A percentile compares a stretch with the other conserved stretches of the same genome.
Conservation (phyloP, 2,329 filamentous ascomycete genomes). For the Tympanopsis confertula region DNA sequence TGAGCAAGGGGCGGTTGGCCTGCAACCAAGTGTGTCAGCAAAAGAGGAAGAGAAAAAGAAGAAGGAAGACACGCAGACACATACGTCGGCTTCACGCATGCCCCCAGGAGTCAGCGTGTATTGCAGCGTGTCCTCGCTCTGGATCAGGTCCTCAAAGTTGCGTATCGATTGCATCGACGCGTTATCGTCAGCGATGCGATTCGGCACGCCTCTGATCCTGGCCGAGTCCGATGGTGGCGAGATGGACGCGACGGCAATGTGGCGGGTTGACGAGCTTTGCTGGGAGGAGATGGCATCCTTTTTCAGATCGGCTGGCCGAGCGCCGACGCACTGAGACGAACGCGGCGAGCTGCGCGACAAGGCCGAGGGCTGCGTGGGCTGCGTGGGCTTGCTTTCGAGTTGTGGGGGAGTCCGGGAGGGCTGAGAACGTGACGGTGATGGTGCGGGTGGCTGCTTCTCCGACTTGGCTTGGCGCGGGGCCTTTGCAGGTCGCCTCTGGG, state of each 20-base stretch:
- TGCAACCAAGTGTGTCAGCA: constrained; percentile 12
- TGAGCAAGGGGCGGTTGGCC: constrained; percentile 26
- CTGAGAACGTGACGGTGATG: constrained; percentile 4
- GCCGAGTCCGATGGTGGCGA: no score
- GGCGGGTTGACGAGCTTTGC: constrained; percentile 22
- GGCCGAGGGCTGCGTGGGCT: constrained; percentile 3
- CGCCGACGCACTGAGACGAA: no score
- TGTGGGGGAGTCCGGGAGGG: constrained; percentile 9
- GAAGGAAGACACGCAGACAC: constrained; percentile 13
- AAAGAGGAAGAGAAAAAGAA: neutral
- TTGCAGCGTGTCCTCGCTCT: constrained; percentile 71
- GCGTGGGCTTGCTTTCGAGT: constrained; percentile 7
- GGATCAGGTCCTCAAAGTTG: constrained; percentile 69
- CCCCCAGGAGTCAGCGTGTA: constrained; percentile 72
- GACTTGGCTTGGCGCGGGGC: constrained; percentile 5
- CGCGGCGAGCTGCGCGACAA: constrained; percentile 8
- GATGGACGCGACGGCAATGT: no score
- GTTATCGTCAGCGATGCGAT: constrained; percentile 48
- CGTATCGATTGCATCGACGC: constrained; percentile 34
- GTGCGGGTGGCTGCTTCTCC: neutral
- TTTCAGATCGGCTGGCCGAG: constrained; percentile 2
- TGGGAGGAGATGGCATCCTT: constrained; percentile 10
- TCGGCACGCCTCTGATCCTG: constrained; percentile 36
- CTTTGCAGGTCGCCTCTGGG: constrained; percentile 3
- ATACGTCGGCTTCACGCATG: constrained; percentile 66